Conservation (phyloP, 2,329 filamentous ascomycete species). For the Cordyceps farinosa region DNA sequence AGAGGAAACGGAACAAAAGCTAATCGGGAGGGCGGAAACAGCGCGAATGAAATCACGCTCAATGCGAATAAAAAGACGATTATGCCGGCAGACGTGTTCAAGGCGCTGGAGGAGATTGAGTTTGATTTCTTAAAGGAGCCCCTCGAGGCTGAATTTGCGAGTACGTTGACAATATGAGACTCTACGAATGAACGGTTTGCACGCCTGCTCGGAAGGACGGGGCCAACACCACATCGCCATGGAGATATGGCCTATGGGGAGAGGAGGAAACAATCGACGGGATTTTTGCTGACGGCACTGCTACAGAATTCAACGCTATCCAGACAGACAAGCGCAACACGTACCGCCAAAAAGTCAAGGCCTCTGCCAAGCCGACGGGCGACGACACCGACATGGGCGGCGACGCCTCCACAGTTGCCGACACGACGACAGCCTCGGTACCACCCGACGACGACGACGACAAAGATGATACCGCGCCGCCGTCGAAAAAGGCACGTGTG, state of each 20-base stretch:
- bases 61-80: conserved; percentile 73
- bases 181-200: too few species aligned
- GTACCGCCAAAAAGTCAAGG: conserved; percentile 67
- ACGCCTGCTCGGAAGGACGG: too few species aligned
- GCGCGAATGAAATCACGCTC: conserved; percentile 69
- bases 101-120: conserved; percentile 72
- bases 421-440: conserved; percentile 22
- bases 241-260: too few species aligned
- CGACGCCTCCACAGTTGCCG: conserved; percentile 21
- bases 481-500: conserved; percentile 45
- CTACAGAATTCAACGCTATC: conserved; percentile 65
- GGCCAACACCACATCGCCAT: too few species aligned
- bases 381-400: conserved; percentile 33
- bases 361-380: conserved; percentile 55
- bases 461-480: conserved; percentile 25
- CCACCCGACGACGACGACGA: conserved; percentile 32
- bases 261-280: not conserved
- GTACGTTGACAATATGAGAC: conserved; percentile 42
- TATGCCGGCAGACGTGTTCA: conserved; percentile 70
- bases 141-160: conserved; percentile 72
- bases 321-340: conserved; percentile 72
- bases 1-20: not conserved
- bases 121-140: conserved; percentile 66
- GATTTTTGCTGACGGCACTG: conserved; percentile 14
- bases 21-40: conserved; percentile 30